Evolutionary conservation across 116 monocot species (phyloP).

Genomic region (Thalassia testudinum): DNA sequence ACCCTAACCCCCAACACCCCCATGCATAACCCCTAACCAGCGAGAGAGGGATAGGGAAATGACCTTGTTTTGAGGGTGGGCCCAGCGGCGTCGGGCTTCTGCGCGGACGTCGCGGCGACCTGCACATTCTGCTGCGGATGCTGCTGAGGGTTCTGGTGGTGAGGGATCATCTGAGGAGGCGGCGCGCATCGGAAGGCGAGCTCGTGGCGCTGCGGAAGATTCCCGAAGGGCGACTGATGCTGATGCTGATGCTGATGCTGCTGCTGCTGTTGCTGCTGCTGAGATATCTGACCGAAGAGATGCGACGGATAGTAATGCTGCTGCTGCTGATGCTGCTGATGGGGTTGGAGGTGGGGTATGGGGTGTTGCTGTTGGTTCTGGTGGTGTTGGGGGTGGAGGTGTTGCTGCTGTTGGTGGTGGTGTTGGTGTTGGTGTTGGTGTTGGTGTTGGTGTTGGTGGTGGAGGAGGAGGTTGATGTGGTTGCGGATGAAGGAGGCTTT

Average conservation of each 20-base stretch:
- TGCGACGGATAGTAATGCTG: not conserved
- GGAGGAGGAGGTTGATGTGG: constrained; percentile 45
- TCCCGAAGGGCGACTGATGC: constrained; percentile 13
- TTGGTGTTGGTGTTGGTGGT: constrained; percentile 1
- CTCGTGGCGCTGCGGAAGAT: constrained; percentile 18
- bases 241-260: constrained; percentile 7
- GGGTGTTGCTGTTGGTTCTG: constrained; percentile 3
- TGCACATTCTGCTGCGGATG: constrained; percentile 2
- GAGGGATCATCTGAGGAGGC: constrained; percentile 6
- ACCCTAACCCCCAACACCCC: too few species aligned
- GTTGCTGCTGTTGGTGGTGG: constrained; percentile 10
- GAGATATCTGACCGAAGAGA: not conserved
- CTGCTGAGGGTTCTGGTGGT: constrained; percentile 1
- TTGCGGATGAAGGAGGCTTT: constrained; percentile 69
- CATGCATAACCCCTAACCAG: too few species aligned
- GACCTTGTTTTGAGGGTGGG: constrained; percentile 12
- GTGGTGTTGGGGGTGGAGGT: constrained; percentile 6
- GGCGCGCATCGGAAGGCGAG: constrained; percentile 13
- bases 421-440: constrained; percentile 7
- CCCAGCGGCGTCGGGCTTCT: constrained; percentile 6
- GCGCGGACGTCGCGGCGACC: constrained; percentile 1
- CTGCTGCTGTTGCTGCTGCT: not conserved
- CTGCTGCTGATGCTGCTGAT: not conserved
- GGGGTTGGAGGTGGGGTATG: too few species aligned
- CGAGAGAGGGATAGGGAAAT: too few species aligned